phyloP scores from a whole-genome alignment of 2,329 filamentous ascomycete species.

The Scytalidium sp. region DNA sequence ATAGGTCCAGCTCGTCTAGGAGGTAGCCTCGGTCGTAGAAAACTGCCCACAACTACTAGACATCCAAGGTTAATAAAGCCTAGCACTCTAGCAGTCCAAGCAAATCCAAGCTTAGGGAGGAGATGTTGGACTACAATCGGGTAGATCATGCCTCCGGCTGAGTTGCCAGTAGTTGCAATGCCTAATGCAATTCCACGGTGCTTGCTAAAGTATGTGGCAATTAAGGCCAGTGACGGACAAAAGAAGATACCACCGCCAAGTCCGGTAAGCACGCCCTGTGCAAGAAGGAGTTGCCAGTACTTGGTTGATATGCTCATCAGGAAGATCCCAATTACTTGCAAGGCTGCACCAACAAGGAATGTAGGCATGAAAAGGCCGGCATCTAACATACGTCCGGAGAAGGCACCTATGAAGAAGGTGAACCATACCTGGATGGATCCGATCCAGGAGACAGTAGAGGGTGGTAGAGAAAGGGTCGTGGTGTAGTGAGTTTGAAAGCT shows the following conservation, averaged over 20 bases:
- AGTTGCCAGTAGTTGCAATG: conserved; percentile 28
- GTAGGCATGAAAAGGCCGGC: conserved; percentile 29
- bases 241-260: conserved; percentile 34
- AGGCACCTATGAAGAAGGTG: conserved; percentile 31
- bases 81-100: conserved; percentile 40
- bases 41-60: conserved; percentile 28
- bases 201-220: conserved; percentile 34
- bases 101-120: conserved; percentile 36
- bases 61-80: conserved; percentile 41
- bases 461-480: conserved; percentile 20
- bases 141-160: conserved; percentile 36
- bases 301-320: conserved; percentile 28
- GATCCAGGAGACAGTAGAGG: conserved; percentile 38
- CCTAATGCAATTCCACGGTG: conserved; percentile 30
- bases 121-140: conserved; percentile 36
- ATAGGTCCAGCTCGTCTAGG: conserved; percentile 35
- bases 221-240: conserved; percentile 29
- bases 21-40: conserved; percentile 35
- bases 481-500: conserved; percentile 38
- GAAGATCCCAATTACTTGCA: conserved; percentile 29
- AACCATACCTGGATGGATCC: conserved; percentile 34
- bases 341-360: conserved; percentile 5
- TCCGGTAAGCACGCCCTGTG: conserved; percentile 35
- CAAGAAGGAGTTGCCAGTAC: conserved; percentile 36
- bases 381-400: conserved; percentile 32